These are phyloP conservation scores for Arthrobotrys iridis DNA, from an alignment of 2,329 filamentous ascomycete genomes.

Conservation along the genomic window DNA sequence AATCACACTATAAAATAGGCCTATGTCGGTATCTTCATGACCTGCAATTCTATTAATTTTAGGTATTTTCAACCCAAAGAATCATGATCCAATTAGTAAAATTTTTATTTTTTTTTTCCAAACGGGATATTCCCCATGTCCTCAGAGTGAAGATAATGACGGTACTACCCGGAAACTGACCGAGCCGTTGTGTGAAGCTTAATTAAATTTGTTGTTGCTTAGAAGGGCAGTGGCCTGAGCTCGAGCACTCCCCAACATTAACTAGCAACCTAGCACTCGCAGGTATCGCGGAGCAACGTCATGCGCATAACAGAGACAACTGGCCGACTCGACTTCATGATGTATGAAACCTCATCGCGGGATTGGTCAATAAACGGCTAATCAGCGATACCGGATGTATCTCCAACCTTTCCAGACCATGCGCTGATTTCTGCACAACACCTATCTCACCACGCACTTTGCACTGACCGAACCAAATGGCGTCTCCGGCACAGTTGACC, in stretches of 20 bases:
- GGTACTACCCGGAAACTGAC: no score
- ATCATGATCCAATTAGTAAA: no score
- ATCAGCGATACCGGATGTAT: slow-evolving; percentile 18
- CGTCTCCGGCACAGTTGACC: slow-evolving; percentile 32
- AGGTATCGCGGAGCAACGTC: background rate
- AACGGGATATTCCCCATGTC: no score
- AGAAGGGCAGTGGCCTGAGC: slow-evolving; percentile 9
- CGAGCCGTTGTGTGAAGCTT: background rate
- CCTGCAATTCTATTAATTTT: no score
- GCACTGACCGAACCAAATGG: slow-evolving; percentile 17
- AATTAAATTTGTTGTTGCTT: background rate
- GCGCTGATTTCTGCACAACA: slow-evolving; percentile 6
- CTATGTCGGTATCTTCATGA: no score
- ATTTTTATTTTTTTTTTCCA: no score
- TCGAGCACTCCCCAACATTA: slow-evolving; percentile 7
- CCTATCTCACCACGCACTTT: background rate
- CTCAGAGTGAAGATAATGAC: no score
- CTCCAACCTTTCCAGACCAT: slow-evolving; percentile 5
- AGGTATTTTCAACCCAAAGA: no score
- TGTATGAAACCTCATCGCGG: background rate
- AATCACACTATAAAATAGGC: no score
- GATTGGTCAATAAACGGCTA: slow-evolving; percentile 7
- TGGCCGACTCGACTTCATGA: background rate
- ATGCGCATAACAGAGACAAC: background rate
- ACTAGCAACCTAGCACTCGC: background rate